phyloP scores from a whole-genome alignment of 345 rosid species.

The Hevea brasiliensis region DNA sequence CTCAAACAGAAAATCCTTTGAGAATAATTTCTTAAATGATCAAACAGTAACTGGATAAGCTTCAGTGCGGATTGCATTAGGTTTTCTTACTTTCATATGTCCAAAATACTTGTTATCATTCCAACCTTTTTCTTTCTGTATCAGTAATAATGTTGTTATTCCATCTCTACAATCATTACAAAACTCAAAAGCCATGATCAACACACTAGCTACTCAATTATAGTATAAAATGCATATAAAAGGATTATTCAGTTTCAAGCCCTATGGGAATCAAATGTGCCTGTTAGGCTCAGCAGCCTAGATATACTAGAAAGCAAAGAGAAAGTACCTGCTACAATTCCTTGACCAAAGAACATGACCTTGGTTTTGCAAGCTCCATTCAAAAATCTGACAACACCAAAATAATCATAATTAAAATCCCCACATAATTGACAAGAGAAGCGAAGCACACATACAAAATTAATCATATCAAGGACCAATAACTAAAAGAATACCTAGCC shows the following conservation, averaged over 20 bases:
- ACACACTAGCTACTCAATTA: background rate
- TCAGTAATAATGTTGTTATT: background rate
- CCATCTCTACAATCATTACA: background rate
- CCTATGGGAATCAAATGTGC: background rate
- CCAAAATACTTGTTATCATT: background rate
- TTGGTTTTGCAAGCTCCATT: slow-evolving; percentile 83
- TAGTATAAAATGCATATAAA: background rate
- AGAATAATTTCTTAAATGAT: background rate
- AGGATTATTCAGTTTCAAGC: too few species aligned
- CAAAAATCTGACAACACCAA: slow-evolving; percentile 46
- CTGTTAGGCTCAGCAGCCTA: background rate
- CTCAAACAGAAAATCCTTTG: background rate
- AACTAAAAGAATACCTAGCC: background rate
- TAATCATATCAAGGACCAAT: slow-evolving; percentile 1
- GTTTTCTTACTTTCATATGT: background rate
- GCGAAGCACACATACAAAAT: background rate
- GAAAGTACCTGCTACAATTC: slow-evolving; percentile 50
- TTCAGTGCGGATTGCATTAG: background rate
- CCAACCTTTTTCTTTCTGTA: background rate
- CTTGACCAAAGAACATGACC: slow-evolving; percentile 73
- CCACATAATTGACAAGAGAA: slow-evolving; percentile 7
- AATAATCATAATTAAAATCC: slow-evolving; percentile 14
- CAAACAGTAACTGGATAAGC: background rate
- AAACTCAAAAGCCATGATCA: background rate
- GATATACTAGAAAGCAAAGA: background rate